Evolutionary conservation across 352 stramenopile genomes (phyloP), one percentile per base, ranked within the genome.

Genomic region (Pythium angustatum): DNA sequence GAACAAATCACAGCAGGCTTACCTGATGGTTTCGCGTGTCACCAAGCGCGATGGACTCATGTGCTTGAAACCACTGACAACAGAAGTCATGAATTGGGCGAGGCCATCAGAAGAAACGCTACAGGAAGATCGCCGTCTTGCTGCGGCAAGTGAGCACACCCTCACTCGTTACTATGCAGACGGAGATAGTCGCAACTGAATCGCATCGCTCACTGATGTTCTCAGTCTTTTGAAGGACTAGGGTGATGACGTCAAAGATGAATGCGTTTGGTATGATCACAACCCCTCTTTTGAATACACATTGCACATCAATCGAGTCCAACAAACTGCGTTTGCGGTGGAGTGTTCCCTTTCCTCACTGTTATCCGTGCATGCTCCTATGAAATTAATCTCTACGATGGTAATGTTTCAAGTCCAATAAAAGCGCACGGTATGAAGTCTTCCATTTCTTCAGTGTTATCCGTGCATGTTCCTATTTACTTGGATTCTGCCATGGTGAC

Each of bases 1-100:
- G 17, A 67, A 67, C 51, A 54, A 57, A 19, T 51, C 60, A 0
- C 60, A 67, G 24, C 51, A 67, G 44, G 34, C 60, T 3, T 67
- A 67, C 33, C 19, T 67, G 21, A 58, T 67, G 36, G 60, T 67
- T 0, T 67, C 60, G 14, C 38, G 60, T 0, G 60, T 67, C 12
- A 26, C 45, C 12, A 57, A 30, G 5, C 38, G 59, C 22, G 8
- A 60, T 27, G 51, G 6, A 10, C 27, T 67, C 1, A 2, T 50
- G 8, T 36, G 38, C 5, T 19, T 67, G 38, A n/a, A 31, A 17
- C 50, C 49, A 24, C 45, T 61, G 15, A 67, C 59, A 7, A 3
- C 4, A 5, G 22, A 53, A 17, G 10, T 66, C 10, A 51, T 51
- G 1, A 28, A 12, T 15, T 66, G 58, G 58, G 40, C 58, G 28